Conservation (phyloP, 345 rosid genomes). For the Salix dunnii region DNA sequence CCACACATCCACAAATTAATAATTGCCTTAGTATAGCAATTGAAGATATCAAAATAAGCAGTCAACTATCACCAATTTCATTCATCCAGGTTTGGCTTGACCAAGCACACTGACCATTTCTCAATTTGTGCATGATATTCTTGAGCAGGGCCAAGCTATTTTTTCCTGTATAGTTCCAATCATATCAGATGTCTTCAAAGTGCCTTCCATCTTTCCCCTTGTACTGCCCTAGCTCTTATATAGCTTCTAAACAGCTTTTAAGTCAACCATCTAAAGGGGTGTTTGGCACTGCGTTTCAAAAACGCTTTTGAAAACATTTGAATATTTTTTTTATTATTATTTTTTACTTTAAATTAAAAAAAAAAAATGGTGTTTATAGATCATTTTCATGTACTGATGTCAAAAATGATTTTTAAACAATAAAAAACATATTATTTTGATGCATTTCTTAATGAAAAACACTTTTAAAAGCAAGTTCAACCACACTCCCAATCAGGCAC, state of each 20-base stretch:
- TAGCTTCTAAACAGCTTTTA: neutral
- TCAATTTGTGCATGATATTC: neutral
- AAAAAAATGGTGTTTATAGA: too few relatives aligned
- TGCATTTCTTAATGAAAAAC: too few relatives aligned
- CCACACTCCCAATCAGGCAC: too few relatives aligned
- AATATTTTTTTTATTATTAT: too few relatives aligned
- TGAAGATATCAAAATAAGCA: neutral
- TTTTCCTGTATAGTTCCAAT: neutral
- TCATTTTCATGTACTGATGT: too few relatives aligned
- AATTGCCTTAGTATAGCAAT: neutral
- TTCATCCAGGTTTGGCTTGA: neutral
- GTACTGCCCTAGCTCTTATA: neutral
- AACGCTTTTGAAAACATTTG: too few relatives aligned
- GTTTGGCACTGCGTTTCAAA: too few relatives aligned
- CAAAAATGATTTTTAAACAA: too few relatives aligned
- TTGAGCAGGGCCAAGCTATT: neutral
- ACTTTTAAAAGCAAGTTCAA: too few relatives aligned
- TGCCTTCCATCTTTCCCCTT: neutral
- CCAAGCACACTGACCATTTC: neutral
- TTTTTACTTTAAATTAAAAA: too few relatives aligned
- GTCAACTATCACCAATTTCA: neutral
- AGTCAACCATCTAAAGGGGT: neutral
- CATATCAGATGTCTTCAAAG: neutral
- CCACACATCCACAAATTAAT: neutral
- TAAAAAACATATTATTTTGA: too few relatives aligned